Evolutionary conservation across 2,329 filamentous ascomycete genomes (phyloP), one percentile per base, ranked within the genome.

Genomic region (Aspergillus udagawae): DNA sequence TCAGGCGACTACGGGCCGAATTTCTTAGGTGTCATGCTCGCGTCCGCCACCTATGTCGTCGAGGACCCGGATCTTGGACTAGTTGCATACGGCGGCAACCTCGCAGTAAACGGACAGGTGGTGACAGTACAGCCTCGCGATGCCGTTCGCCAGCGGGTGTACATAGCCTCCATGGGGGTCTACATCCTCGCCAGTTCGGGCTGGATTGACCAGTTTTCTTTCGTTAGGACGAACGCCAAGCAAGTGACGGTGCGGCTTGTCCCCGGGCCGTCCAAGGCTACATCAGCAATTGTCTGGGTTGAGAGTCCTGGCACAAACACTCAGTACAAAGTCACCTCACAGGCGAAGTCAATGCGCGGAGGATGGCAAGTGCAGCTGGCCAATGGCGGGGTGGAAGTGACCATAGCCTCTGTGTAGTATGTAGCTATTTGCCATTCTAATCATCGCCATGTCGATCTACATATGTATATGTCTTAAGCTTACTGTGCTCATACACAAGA

Each of bases 1-100:
- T 81, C 76, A 8, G 82, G 83, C 1, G 84, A 86, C 65, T 85
- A 85, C 55, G 83, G 83, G 0, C 79, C 77, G 0, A 80, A 78
- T 1, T 83, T 85, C 57, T 56, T 85, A 0, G 83, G 82, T 0
- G 68, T 82, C 48, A 75, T 77, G 0, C 70, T 84, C 0, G 81
- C 78, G 0, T 77, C 80, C 3, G 78, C 76, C 0, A 79, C 79
- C 0, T 85, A 83, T 55, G 70, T 85, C 4, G 76, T 77, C 0
- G 61, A 78, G 0, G 77, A 83, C 55, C 54, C 65, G 0, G 70
- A 71, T 1, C 71, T 81, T 3, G 82, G 82, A 0, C 64, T 80
- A n/a, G 65, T 80, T 1, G 79, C 74, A 0, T 84, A 82, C 55
- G 82, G 82, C 0, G 82, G 81, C 0, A 71, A 75, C 35, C 1